Conservation (phyloP, 192 early-diverging fungal species). For the Geranomyces michiganensis region DNA sequence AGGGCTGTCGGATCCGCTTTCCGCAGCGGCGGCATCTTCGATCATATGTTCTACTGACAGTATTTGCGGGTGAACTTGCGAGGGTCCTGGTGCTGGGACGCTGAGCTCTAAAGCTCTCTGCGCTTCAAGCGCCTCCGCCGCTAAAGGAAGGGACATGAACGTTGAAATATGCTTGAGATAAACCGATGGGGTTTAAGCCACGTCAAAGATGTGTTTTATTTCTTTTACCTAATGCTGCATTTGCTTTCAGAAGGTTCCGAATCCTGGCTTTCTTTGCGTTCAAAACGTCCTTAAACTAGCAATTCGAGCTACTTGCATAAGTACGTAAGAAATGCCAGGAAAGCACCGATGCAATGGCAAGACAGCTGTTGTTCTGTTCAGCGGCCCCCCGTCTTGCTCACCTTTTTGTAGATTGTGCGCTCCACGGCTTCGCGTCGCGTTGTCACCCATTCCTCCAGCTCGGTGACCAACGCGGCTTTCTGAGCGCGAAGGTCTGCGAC, state of each 20-base stretch:
- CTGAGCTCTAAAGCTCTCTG: neutral
- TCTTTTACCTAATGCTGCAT: slow-evolving; percentile 11
- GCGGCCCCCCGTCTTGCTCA: neutral
- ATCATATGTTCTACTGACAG: no score
- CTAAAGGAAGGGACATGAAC: neutral
- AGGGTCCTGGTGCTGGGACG: neutral
- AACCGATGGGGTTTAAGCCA: neutral
- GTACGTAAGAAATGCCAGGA: no score
- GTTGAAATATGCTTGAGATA: neutral
- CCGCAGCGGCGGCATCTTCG: no score
- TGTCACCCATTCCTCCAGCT: slow-evolving; percentile 28
- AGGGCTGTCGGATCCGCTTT: no score
- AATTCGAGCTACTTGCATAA: no score
- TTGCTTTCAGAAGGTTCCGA: slow-evolving; percentile 28
- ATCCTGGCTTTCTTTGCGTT: slow-evolving; percentile 36
- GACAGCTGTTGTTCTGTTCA: no score
- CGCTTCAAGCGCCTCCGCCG: neutral
- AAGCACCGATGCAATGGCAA: no score
- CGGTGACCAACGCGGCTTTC: slow-evolving; percentile 12
- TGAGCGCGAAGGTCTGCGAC: slow-evolving; percentile 22
- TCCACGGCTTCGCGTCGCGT: slow-evolving; percentile 26
- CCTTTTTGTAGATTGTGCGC: slow-evolving; percentile 29
- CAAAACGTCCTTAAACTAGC: slow-evolving; percentile 34
- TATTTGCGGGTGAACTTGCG: no score
- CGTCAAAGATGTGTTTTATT: neutral